phyloP scores from a whole-genome alignment of 352 stramenopile species.

The Globisporangium sylvaticum region DNA sequence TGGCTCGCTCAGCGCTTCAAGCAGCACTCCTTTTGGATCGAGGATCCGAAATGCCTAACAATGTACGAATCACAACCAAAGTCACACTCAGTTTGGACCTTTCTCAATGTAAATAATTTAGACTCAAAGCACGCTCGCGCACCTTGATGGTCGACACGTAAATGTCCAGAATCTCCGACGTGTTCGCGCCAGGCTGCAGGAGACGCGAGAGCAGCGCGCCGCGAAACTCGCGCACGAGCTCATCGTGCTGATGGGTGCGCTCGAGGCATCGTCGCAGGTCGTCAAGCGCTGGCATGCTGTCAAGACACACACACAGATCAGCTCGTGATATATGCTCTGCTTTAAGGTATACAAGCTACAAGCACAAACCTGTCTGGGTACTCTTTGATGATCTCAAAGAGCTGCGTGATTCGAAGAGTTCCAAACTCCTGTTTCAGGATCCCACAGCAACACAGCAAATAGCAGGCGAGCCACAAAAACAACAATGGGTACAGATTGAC shows the following conservation, averaged over 20 bases:
- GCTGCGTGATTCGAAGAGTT: constrained; percentile 82
- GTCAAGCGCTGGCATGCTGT: constrained; percentile 58
- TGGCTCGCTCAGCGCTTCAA: constrained; percentile 75
- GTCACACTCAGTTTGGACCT: not conserved
- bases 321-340: not conserved
- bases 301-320: not conserved
- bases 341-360: not conserved
- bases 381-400: constrained; percentile 97
- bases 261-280: constrained; percentile 75
- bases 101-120: not conserved
- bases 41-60: constrained; percentile 87
- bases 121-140: not conserved
- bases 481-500: not conserved
- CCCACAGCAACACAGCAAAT: not conserved
- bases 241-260: constrained; percentile 76
- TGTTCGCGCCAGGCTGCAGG: constrained; percentile 94
- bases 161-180: constrained; percentile 95
- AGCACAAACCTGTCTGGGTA: constrained; percentile 89
- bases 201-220: constrained; percentile 79
- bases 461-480: not conserved
- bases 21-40: constrained; percentile 89
- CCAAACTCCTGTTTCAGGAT: constrained; percentile 43
- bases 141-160: constrained; percentile 97
- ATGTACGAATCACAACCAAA: not conserved
- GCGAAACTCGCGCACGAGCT: constrained; percentile 81